These are phyloP conservation scores for Sabuloglossum arenarium DNA, from an alignment of 495 filamentous ascomycete genomes.

Conservation along the genomic window DNA sequence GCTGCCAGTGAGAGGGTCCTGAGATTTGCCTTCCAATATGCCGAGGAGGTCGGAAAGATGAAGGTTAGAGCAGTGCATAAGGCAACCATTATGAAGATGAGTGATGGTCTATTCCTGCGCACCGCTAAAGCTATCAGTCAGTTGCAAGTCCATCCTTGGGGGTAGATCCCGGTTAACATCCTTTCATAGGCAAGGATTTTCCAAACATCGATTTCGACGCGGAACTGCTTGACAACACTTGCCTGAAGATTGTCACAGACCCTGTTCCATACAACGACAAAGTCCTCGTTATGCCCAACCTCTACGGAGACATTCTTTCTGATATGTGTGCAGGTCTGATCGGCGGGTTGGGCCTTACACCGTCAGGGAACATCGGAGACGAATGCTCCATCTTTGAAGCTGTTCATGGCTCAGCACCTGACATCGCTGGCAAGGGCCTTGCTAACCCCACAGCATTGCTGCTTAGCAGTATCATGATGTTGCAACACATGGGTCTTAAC, in stretches of 20 bases:
- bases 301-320: constrained; percentile 98
- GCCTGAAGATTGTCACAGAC: constrained; percentile 93
- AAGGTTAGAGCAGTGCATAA: constrained; percentile 98
- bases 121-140: constrained; percentile 55
- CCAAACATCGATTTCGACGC: constrained; percentile 86
- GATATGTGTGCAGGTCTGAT: constrained; percentile 99
- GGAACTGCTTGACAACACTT: constrained; percentile 95
- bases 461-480: constrained; percentile 91
- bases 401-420: constrained; percentile 92
- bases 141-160: background rate
- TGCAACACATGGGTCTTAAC: constrained; percentile 89
- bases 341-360: constrained; percentile 88
- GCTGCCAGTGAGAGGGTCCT: constrained; percentile 88
- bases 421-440: constrained; percentile 88
- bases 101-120: constrained; percentile 88
- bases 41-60: constrained; percentile 69
- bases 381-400: constrained; percentile 99
- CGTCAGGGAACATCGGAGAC: constrained; percentile 95
- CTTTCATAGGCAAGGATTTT: constrained; percentile 46
- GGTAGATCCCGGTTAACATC: background rate
- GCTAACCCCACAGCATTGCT: constrained; percentile 92
- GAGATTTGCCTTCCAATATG: constrained; percentile 93
- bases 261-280: constrained; percentile 93
- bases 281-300: constrained; percentile 97
- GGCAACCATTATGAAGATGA: constrained; percentile 99